Percentiles rank a stretch among this genome's conserved stretches.
These are phyloP conservation scores for Sequoia sempervirens DNA, from an alignment of 75 land plant genomes.

Conservation along the genomic window DNA sequence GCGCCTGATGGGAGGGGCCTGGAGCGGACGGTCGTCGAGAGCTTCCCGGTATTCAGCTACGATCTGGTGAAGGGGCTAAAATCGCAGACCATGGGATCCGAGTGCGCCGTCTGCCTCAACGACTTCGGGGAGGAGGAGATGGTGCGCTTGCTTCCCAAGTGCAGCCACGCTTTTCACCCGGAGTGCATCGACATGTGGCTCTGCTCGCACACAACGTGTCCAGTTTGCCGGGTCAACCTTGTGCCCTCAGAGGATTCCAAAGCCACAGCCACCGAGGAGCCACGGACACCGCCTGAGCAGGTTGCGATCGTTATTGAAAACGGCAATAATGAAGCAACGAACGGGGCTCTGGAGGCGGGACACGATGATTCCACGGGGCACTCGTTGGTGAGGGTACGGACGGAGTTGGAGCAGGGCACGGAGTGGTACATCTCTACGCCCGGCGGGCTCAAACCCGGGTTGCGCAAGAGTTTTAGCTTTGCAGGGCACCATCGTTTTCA, in stretches of 20 bases:
- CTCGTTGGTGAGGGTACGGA: slow-evolving; percentile 1
- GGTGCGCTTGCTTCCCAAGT: background rate
- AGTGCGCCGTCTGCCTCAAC: slow-evolving; percentile 32
- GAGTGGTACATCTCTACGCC: slow-evolving; percentile 2
- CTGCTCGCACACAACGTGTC: slow-evolving; percentile 25
- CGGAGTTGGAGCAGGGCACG: background rate
- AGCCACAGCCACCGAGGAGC: background rate
- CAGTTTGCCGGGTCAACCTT: slow-evolving; percentile 23
- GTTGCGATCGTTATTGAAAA: too few relatives aligned
- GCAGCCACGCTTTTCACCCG: too few relatives aligned
- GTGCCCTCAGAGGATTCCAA: background rate
- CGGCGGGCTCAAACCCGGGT: background rate
- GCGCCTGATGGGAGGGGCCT: background rate
- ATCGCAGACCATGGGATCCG: slow-evolving; percentile 10
- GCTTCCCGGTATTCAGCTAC: slow-evolving; percentile 6
- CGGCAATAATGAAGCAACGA: too few relatives aligned
- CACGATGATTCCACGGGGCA: background rate
- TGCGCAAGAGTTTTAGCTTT: background rate
- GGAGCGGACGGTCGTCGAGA: slow-evolving; percentile 1
- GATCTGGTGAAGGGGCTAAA: background rate
- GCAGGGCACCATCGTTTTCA: background rate
- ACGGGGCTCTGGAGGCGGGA: background rate
- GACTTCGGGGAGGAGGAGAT: slow-evolving; percentile 25
- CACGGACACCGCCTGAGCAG: background rate
- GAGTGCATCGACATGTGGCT: too few relatives aligned